Percentiles rank a stretch among this genome's conserved stretches.
phyloP scores from a whole-genome alignment of 108 stramenopile species.

The Craspedostauros australis region DNA sequence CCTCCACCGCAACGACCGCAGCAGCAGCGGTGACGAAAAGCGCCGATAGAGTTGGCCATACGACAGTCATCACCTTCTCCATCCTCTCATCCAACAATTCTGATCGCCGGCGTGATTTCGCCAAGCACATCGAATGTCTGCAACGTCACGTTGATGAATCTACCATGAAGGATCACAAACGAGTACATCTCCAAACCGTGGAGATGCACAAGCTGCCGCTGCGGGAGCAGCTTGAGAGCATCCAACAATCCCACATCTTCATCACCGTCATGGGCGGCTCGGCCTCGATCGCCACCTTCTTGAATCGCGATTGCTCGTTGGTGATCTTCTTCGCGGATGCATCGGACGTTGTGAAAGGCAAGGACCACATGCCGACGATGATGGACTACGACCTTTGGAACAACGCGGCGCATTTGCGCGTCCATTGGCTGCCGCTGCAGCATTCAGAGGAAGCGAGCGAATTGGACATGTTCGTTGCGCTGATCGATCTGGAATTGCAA shows the following conservation, averaged over 20 bases:
- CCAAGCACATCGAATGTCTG: conserved; percentile 7
- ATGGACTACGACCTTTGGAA: conserved; percentile 42
- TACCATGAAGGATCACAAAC: too few relatives aligned
- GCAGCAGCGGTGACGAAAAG: not conserved
- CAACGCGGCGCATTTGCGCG: conserved; percentile 20
- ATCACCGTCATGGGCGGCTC: conserved; percentile 26
- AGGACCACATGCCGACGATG: conserved; percentile 7
- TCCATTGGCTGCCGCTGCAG: conserved; percentile 29
- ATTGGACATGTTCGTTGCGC: conserved; percentile 19
- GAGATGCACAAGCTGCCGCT: conserved; percentile 12
- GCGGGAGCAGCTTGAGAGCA: conserved; percentile 20
- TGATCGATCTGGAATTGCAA: conserved; percentile 30
- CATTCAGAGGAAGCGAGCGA: conserved; percentile 14
- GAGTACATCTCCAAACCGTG: not conserved
- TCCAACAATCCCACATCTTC: conserved; percentile 13
- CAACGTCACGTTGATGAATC: too few relatives aligned
- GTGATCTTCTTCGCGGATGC: conserved; percentile 25
- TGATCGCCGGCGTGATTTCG: conserved; percentile 20
- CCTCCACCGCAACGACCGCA: not conserved
- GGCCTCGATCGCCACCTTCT: conserved; percentile 27
- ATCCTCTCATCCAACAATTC: conserved; percentile 29
- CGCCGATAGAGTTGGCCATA: not conserved
- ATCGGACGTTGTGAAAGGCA: conserved; percentile 10
- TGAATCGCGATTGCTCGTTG: conserved; percentile 14
- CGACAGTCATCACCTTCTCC: conserved; percentile 30